A percentile compares a stretch with the other conserved stretches of the same genome.
These are phyloP conservation scores for Cystobasidiopsis lactophilus DNA, from an alignment of 768 basidiomycete species.

Conservation along the genomic window DNA sequence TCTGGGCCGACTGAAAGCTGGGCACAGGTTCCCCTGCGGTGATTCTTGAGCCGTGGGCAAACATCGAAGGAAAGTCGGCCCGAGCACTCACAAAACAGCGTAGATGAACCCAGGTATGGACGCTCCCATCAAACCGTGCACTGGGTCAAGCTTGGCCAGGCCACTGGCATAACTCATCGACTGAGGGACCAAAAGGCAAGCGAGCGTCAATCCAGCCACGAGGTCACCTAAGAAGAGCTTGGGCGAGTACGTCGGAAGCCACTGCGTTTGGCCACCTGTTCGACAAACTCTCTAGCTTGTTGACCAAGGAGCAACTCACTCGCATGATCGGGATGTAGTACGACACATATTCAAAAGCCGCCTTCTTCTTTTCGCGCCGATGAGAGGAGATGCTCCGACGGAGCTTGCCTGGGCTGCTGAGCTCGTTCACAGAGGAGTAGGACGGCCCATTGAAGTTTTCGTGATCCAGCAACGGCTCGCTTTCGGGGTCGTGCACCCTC, in stretches of 20 bases:
- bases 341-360: background rate
- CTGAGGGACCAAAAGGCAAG: slow-evolving; percentile 18
- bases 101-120: slow-evolving; percentile 18
- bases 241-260: slow-evolving; percentile 15
- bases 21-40: slow-evolving; percentile 12
- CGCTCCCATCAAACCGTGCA: slow-evolving; percentile 18
- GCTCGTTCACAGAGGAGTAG: too few relatives aligned
- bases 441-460: too few relatives aligned
- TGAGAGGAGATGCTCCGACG: too few relatives aligned
- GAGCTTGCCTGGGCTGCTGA: too few relatives aligned
- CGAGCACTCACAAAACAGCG: slow-evolving; percentile 3
- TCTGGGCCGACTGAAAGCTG: slow-evolving; percentile 20
- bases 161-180: slow-evolving; percentile 17
- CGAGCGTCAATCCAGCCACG: slow-evolving; percentile 15
- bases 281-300: too few relatives aligned
- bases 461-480: too few relatives aligned
- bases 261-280: too few relatives aligned
- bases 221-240: slow-evolving; percentile 12
- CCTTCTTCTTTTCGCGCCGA: background rate
- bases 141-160: slow-evolving; percentile 15
- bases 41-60: too few relatives aligned
- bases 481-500: too few relatives aligned
- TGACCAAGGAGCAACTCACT: too few relatives aligned
- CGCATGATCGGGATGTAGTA: slow-evolving; percentile 11
- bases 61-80: too few relatives aligned